Base-by-base conservation (phyloP, 2,329 filamentous ascomycete genomes). In the Aschersonia sp. region DNA sequence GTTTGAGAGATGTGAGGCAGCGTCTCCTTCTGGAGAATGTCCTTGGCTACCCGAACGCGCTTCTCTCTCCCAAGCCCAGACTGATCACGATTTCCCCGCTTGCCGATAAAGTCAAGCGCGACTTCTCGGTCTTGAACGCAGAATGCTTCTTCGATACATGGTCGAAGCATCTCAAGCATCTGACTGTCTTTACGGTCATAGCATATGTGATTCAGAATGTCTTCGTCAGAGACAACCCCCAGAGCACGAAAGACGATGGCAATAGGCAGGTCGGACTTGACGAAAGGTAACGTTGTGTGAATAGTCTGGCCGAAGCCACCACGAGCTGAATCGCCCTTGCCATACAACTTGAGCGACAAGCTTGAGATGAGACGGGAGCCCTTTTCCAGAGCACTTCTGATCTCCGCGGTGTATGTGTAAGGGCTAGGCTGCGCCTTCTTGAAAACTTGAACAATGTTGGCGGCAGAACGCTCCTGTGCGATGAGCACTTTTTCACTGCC, bases 381-480 rank as follows among this genome's bases (percentile, higher is more conserved):
- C 65, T 95, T 96, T 65, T 98, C 92, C 6, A 97, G 79, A 2
- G 94, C 91, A 65, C 89, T 96, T 67, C 92, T 80, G 57, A 98
- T 96, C 66, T 98, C 92, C 9, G 92, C 94, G 30, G 91, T 85
- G 65, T 92, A 95, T 2, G 89, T 89, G 53, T 88, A 94, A 7
- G 88, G 85, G 55, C 87, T 91, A n/a, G 89, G 88, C 56, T 83
- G 78, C 0, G 91, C 88, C 71, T 98, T 98, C 69, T 94, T 91
- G 78, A 98, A 98, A 31, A 98, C 91, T 67, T 98, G 92, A 4
- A 98, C 92, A 50, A 97, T 98, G 61, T 98, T 98, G 61, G 91
- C 92, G 41, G 92, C 92, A 62, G 89, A 96, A 52, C 92, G 85
- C 67, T 98, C 92, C 64, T 98, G 92, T 1, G 92, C 92, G 58